Percentiles rank a stretch among this genome's conserved stretches.
phyloP scores from a whole-genome alignment of 2,329 filamentous ascomycete species.

The Bisporella sp. region DNA sequence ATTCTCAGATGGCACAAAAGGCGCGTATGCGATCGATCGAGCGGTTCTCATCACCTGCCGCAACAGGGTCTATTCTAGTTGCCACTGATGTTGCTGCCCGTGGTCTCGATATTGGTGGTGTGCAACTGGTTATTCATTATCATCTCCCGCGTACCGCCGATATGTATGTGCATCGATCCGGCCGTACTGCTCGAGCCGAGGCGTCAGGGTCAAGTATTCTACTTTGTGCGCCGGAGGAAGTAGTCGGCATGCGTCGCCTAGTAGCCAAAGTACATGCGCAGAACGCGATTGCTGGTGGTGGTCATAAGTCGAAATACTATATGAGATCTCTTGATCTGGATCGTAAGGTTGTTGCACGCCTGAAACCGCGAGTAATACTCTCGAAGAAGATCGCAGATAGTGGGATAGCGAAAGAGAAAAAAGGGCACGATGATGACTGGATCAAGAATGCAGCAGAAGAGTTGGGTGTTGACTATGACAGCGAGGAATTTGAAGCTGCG shows the following conservation, averaged over 20 bases:
- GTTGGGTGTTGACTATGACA: slow-evolving; percentile 88
- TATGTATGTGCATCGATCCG: slow-evolving; percentile 91
- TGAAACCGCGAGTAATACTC: slow-evolving; percentile 71
- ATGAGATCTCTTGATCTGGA: slow-evolving; percentile 81
- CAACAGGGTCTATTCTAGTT: slow-evolving; percentile 61
- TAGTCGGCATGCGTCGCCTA: slow-evolving; percentile 73
- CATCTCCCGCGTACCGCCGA: slow-evolving; percentile 89
- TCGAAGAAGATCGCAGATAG: slow-evolving; percentile 86
- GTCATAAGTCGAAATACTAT: slow-evolving; percentile 50
- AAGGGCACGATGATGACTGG: slow-evolving; percentile 77
- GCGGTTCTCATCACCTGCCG: slow-evolving; percentile 64
- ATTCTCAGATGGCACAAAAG: slow-evolving; percentile 95
- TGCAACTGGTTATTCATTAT: slow-evolving; percentile 90
- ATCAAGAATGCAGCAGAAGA: slow-evolving; percentile 81
- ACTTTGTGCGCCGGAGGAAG: slow-evolving; percentile 87
- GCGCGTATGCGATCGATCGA: slow-evolving; percentile 89
- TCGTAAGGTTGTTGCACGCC: slow-evolving; percentile 64
- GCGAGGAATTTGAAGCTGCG: slow-evolving; percentile 68
- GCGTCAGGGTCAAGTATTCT: slow-evolving; percentile 75
- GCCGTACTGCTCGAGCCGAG: slow-evolving; percentile 81
- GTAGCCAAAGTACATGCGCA: slow-evolving; percentile 80
- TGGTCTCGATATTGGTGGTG: slow-evolving; percentile 85
- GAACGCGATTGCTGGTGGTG: slow-evolving; percentile 32
- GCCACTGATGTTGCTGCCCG: slow-evolving; percentile 92
- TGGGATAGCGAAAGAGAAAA: slow-evolving; percentile 78